Evolutionary conservation across 257 asterid genomes (phyloP), one percentile per base, ranked within the genome.

Genomic region (Linderniella brevidens): DNA sequence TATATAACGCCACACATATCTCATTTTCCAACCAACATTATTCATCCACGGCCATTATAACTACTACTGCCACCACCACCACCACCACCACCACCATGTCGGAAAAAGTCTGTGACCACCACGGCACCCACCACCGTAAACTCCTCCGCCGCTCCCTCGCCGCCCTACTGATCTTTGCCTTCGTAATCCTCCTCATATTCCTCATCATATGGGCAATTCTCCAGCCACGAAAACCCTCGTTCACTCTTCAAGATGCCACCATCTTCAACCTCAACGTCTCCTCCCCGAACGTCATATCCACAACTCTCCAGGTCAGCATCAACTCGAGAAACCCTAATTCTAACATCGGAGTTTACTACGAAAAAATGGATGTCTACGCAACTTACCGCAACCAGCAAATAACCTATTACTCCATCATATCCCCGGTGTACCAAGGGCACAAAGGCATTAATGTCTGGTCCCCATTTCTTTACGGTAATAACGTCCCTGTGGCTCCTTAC

Each of bases 161-260:
- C 58, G 54, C 58, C 0, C 17, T 75, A 0, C 67, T 79, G 0
- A 19, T 75, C 64, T 0, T 70, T 55, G 0, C 0, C 63, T 70
- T 88, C 80, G 39, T 84, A 51, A 1, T 70, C 59, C 80, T 88
- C 4, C 0, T 84, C 9, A 3, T 61, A 1, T 3, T 80, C 69
- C 92, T 88, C 53, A 9, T 84, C n/a, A 36, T 61, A 0, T 84
- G 94, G 94, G 93, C 93, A 19, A 19, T 76, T 1, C 81, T 88
- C 17, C 92, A 81, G 49, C 98, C 98, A n/a, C 68, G 59, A 16
- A 88, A 81, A 41, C 96, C 98, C 16, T 70, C 75, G 5, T 88
- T 88, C 62, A 56, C 49, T 58, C 87, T 88, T 74, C 87, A 88
- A 48, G 96, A 88, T 72, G 93, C 94, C 55, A 88, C 98, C 58